phyloP scores from a whole-genome alignment of 108 stramenopile species.

The Epithemia pelagica region DNA sequence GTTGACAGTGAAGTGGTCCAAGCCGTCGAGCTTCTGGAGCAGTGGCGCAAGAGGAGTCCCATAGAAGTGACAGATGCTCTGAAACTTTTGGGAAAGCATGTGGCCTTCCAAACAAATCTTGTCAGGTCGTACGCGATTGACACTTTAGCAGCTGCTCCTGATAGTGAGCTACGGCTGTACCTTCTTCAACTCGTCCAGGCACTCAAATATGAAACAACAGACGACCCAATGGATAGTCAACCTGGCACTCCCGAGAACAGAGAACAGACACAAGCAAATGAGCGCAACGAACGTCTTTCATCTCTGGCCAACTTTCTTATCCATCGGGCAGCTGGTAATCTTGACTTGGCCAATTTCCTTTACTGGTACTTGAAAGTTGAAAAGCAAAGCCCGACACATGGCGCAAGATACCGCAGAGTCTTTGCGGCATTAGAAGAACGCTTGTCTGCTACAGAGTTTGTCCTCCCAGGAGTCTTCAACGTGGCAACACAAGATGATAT shows the following conservation, averaged over 20 bases:
- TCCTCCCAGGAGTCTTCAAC: neutral
- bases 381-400: conserved; percentile 75
- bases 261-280: neutral
- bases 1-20: conserved; percentile 90
- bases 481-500: conserved; percentile 2
- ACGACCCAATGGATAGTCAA: conserved; percentile 12
- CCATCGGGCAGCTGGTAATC: conserved; percentile 78
- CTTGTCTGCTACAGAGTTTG: conserved; percentile 33
- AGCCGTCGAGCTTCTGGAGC: conserved; percentile 88
- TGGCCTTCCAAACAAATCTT: conserved; percentile 81
- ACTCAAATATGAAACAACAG: conserved; percentile 85
- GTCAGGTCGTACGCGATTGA: conserved; percentile 95
- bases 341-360: conserved; percentile 88
- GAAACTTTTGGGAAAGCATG: conserved; percentile 91
- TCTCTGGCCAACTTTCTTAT: conserved; percentile 90
- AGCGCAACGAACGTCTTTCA: conserved; percentile 14
- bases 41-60: conserved; percentile 89
- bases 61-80: conserved; percentile 96
- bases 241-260: neutral
- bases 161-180: conserved; percentile 91
- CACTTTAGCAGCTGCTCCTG: conserved; percentile 79
- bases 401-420: conserved; percentile 72
- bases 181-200: conserved; percentile 98
- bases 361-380: conserved; percentile 95
- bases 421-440: conserved; percentile 57